Conservation (phyloP, 495 filamentous ascomycete species). For the Penicillium antarcticum region DNA sequence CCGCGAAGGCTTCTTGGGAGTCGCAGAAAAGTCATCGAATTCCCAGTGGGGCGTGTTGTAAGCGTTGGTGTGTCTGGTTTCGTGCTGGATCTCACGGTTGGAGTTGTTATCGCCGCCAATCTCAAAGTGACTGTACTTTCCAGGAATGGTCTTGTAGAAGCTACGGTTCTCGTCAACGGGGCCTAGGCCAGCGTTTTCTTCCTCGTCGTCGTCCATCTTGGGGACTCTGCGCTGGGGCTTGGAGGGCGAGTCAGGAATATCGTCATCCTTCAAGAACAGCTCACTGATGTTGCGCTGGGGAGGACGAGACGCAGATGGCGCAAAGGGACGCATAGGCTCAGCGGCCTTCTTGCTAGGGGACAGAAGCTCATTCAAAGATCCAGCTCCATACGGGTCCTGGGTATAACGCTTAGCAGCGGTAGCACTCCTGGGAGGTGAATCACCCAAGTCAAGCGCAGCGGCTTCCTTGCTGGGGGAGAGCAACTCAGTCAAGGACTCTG, state of each 20-base stretch:
- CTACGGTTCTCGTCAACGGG: constrained; percentile 36
- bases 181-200: constrained; percentile 12
- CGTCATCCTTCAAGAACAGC: constrained; percentile 55
- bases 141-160: constrained; percentile 58
- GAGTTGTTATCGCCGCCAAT: constrained; percentile 59
- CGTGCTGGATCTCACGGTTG: constrained; percentile 34
- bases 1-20: constrained; percentile 69
- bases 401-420: constrained; percentile 20
- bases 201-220: constrained; percentile 64
- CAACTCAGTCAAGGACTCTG: constrained; percentile 51
- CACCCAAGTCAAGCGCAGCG: constrained; percentile 8
- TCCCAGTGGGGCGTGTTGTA: constrained; percentile 74
- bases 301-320: constrained; percentile 54
- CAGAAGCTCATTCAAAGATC: constrained; percentile 22
- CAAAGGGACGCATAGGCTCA: constrained; percentile 33
- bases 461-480: constrained; percentile 34
- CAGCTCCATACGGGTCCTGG: constrained; percentile 23
- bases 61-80: constrained; percentile 42
- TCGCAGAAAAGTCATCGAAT: constrained; percentile 81
- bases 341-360: constrained; percentile 20
- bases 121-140: constrained; percentile 85
- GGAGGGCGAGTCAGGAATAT: constrained; percentile 46
- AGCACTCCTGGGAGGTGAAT: neutral
- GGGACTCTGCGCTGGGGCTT: constrained; percentile 60
- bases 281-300: constrained; percentile 60